Percentiles rank a stretch among this genome's conserved stretches.
Conservation (phyloP, 177 flowering plant genomes). For the Viscum album region DNA sequence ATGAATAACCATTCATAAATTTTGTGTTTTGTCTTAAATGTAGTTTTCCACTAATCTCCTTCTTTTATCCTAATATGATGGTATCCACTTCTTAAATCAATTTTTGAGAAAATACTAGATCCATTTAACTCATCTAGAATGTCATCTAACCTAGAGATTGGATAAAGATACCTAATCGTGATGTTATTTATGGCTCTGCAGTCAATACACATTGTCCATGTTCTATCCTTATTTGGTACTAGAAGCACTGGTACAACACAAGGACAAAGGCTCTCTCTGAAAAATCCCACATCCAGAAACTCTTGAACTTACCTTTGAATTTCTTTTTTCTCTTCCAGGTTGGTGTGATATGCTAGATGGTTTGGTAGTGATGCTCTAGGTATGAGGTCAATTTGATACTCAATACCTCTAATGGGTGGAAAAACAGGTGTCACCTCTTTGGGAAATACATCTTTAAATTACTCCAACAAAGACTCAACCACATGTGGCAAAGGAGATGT, state of each 20-base stretch:
- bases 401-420: not conserved
- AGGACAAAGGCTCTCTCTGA: not conserved
- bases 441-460: too few relatives aligned
- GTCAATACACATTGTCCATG: not conserved
- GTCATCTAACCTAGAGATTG: not conserved
- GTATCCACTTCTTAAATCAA: not conserved
- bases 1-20: not conserved
- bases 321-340: not conserved
- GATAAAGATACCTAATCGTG: not conserved
- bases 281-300: not conserved
- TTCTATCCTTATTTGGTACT: not conserved
- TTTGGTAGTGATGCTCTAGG: not conserved
- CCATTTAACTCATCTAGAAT: not conserved
- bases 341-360: not conserved
- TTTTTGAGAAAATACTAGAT: not conserved
- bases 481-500: too few relatives aligned
- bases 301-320: not conserved
- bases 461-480: too few relatives aligned
- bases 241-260: not conserved
- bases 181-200: not conserved
- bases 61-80: not conserved
- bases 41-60: not conserved
- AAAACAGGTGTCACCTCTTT: not conserved
- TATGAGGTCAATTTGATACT: not conserved
- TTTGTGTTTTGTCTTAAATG: not conserved